Evolutionary conservation across 2,329 filamentous ascomycete genomes (phyloP).

Genomic region (Pyricularia sp.): DNA sequence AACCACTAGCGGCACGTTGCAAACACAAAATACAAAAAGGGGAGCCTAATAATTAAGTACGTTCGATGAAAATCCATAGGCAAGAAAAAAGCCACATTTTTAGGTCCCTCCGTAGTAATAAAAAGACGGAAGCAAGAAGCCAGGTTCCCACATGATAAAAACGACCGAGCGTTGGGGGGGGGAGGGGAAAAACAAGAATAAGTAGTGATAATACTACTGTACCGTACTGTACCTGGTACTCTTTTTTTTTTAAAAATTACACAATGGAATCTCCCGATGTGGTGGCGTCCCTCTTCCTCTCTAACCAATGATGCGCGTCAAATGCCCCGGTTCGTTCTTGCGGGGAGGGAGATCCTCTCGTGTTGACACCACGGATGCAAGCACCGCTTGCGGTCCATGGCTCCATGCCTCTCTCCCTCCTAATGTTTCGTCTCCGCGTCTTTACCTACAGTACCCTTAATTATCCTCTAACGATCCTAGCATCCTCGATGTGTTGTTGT

Average conservation of each 20-base stretch:
- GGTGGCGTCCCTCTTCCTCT: not conserved
- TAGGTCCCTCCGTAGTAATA: not conserved
- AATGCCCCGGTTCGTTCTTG: not conserved
- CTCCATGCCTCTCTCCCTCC: not conserved
- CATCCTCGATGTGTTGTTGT: not conserved
- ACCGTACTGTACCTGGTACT: not conserved
- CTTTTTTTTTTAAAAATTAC: not conserved
- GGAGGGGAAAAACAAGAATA: not conserved
- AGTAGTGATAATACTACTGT: too few relatives aligned
- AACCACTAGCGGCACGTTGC: not conserved
- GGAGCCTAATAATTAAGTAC: too few relatives aligned
- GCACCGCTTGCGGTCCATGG: not conserved
- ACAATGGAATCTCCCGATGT: not conserved
- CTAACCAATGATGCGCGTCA: not conserved
- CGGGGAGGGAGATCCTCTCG: not conserved
- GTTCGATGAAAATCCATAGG: not conserved
- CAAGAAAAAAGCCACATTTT: not conserved
- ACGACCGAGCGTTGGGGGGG: not conserved
- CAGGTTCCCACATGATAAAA: not conserved
- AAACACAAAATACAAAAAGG: not conserved
- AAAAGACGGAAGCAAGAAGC: not conserved
- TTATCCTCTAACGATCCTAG: not conserved
- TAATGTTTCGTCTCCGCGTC: not conserved
- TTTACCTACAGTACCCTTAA: too few relatives aligned
- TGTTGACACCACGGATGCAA: not conserved